Conservation (phyloP, 2,329 filamentous ascomycete genomes). For the Alternaria panax region DNA sequence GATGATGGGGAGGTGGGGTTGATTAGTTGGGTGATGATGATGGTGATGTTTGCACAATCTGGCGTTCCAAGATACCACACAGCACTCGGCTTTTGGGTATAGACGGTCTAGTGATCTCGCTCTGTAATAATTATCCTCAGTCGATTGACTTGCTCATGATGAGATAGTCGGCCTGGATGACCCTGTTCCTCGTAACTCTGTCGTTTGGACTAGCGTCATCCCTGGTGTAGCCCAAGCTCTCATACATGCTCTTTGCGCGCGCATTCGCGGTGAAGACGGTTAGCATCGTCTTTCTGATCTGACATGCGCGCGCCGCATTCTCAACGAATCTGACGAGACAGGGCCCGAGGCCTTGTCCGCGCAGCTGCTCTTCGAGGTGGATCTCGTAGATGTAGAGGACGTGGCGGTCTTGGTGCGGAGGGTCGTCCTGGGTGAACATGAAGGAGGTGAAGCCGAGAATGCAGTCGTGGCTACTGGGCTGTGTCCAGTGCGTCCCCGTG, state of each 20-base stretch:
- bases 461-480: not conserved
- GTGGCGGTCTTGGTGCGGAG: constrained; percentile 49
- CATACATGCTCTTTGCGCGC: constrained; percentile 67
- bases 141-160: constrained; percentile 36
- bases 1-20: not conserved
- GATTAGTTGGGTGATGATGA: not conserved
- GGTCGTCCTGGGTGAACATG: constrained; percentile 73
- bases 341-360: constrained; percentile 68
- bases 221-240: constrained; percentile 62
- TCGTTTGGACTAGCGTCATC: constrained; percentile 63
- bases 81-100: not conserved
- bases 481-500: too few relatives aligned
- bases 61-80: not conserved
- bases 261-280: constrained; percentile 73
- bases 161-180: constrained; percentile 34
- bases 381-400: constrained; percentile 84
- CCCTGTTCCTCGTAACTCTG: constrained; percentile 39
- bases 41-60: not conserved
- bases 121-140: not conserved
- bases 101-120: not conserved
- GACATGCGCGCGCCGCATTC: constrained; percentile 61
- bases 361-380: constrained; percentile 66
- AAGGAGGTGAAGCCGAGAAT: constrained; percentile 61
- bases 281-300: constrained; percentile 73
- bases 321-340: constrained; percentile 66